These are phyloP conservation scores for Penicillium freii DNA, from an alignment of 2,329 filamentous ascomycete genomes.

Conservation along the genomic window DNA sequence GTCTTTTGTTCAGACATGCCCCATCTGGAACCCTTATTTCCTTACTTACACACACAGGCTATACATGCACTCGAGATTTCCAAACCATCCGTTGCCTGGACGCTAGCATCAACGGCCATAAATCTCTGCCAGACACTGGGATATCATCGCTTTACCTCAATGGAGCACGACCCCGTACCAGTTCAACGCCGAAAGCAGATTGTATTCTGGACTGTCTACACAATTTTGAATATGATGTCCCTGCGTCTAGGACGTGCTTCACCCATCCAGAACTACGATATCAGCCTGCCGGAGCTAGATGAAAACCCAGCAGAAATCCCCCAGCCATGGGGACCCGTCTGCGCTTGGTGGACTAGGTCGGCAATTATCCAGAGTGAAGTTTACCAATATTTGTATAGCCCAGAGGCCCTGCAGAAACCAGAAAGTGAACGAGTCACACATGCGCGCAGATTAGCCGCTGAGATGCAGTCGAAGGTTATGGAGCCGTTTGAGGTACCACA, in stretches of 20 bases:
- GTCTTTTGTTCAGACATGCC: not conserved
- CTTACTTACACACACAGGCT: constrained; percentile 42
- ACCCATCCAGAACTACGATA: constrained; percentile 59
- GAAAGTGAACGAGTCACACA: constrained; percentile 28
- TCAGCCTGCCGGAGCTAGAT: constrained; percentile 46
- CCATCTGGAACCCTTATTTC: not conserved
- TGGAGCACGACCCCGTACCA: constrained; percentile 24
- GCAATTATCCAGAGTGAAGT: constrained; percentile 58
- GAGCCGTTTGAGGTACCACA: constrained; percentile 32
- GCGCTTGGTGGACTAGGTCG: constrained; percentile 56
- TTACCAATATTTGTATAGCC: constrained; percentile 57
- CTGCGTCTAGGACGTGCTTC: constrained; percentile 60
- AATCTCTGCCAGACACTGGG: constrained; percentile 62
- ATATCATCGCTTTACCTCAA: constrained; percentile 49
- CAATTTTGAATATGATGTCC: constrained; percentile 58
- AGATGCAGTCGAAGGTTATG: constrained; percentile 30
- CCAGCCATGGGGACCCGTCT: constrained; percentile 47
- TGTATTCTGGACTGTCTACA: constrained; percentile 61
- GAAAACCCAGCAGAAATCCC: constrained; percentile 10
- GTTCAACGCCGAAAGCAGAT: constrained; percentile 35
- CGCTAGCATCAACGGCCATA: constrained; percentile 59
- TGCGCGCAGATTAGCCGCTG: constrained; percentile 29
- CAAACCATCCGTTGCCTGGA: constrained; percentile 63
- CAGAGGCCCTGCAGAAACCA: constrained; percentile 29
- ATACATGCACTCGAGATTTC: constrained; percentile 63